These are phyloP conservation scores for Protomyces gravidus DNA, from an alignment of 1,139 yeast genomes.

Conservation along the genomic window DNA sequence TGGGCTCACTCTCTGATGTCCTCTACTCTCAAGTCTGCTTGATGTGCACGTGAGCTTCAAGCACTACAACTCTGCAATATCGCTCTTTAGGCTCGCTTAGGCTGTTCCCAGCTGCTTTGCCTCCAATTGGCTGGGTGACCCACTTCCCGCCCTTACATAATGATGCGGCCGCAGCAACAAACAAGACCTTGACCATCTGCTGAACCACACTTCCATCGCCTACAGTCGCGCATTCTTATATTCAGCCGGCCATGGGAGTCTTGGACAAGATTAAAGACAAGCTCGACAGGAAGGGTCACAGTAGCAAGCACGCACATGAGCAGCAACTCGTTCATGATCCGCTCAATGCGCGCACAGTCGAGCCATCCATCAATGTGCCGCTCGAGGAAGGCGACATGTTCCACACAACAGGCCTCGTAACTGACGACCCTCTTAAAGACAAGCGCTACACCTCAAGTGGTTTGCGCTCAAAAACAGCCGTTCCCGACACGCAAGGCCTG, in stretches of 20 bases:
- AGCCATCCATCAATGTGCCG: slow-evolving; percentile 25
- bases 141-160: too few relatives aligned
- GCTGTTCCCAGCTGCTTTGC: too few relatives aligned
- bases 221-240: too few relatives aligned
- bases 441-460: slow-evolving; percentile 24
- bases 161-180: too few relatives aligned
- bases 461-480: slow-evolving; percentile 2
- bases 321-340: slow-evolving; percentile 2
- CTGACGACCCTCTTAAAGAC: slow-evolving; percentile 27
- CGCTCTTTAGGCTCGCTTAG: too few relatives aligned
- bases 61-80: too few relatives aligned
- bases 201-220: too few relatives aligned
- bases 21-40: too few relatives aligned
- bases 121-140: too few relatives aligned
- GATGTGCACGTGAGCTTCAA: too few relatives aligned
- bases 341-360: background rate
- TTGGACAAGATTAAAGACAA: slow-evolving; percentile 20
- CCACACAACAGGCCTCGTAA: slow-evolving; percentile 28
- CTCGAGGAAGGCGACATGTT: slow-evolving; percentile 20
- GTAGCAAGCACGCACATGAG: slow-evolving; percentile 8
- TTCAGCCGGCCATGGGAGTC: slow-evolving; percentile 14
- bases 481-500: slow-evolving; percentile 20
- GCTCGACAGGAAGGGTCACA: slow-evolving; percentile 15
- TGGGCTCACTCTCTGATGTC: too few relatives aligned
- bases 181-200: too few relatives aligned